Percentiles rank a stretch among this genome's conserved stretches.
Conservation (phyloP, 176 grass and related monocot species). For the Musa itinerans region DNA sequence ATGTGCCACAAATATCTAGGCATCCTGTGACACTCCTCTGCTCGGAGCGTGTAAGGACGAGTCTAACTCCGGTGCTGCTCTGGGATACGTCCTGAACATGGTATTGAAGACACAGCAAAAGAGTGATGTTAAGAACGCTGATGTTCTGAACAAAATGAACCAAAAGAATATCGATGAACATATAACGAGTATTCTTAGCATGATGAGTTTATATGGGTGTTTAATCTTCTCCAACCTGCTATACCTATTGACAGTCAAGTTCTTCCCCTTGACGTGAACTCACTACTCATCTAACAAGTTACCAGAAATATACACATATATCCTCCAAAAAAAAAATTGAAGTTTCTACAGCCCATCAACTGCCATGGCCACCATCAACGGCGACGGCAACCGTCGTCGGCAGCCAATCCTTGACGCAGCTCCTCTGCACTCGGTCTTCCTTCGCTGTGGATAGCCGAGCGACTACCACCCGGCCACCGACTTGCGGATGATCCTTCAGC, state of each 20-base stretch:
- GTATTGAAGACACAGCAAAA: too few species aligned
- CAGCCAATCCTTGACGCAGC: constrained; percentile 33
- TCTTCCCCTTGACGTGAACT: neutral
- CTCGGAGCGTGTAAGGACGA: too few species aligned
- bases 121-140: neutral
- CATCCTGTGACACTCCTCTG: too few species aligned
- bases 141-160: neutral
- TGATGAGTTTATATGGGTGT: constrained; percentile 5
- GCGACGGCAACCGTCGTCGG: constrained; percentile 41
- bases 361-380: constrained; percentile 46
- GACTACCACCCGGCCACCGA: constrained; percentile 6
- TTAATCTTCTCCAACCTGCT: neutral
- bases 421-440: constrained; percentile 18
- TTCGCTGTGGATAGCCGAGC: constrained; percentile 38
- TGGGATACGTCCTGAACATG: too few species aligned
- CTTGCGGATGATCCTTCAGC: constrained; percentile 47
- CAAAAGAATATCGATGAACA: constrained; percentile 6
- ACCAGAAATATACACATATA: constrained; percentile 73
- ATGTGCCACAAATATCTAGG: too few species aligned
- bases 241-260: neutral
- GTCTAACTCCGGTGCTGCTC: too few species aligned
- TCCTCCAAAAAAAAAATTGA: constrained; percentile 42
- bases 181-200: neutral
- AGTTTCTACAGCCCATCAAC: constrained; percentile 35
- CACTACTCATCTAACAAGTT: neutral